Evolutionary conservation across 1,139 yeast genomes (phyloP).

Genomic region (Magnusiomyces sp.): DNA sequence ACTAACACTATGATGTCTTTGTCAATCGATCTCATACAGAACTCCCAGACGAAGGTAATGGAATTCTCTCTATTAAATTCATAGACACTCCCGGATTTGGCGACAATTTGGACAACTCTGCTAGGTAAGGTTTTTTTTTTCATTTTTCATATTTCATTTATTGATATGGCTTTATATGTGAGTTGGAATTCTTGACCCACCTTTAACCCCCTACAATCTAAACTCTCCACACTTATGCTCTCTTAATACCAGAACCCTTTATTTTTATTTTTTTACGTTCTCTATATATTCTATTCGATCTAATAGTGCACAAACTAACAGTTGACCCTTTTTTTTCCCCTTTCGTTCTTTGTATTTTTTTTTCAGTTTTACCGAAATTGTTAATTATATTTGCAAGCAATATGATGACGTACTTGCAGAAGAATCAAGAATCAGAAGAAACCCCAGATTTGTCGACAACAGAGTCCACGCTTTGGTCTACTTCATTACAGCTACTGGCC

Average conservation of each 20-base stretch:
- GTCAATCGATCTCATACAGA: no score
- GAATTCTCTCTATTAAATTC: conserved; percentile 55
- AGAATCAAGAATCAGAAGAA: conserved; percentile 86
- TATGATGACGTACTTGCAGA: conserved; percentile 91
- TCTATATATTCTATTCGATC: no score
- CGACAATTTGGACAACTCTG: conserved; percentile 56
- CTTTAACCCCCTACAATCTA: no score
- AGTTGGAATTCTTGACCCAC: no score
- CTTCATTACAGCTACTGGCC: conserved; percentile 68
- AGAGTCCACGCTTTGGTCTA: conserved; percentile 67
- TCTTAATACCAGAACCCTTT: no score
- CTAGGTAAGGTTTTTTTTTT: conserved; percentile 25
- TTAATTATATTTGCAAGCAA: conserved; percentile 74
- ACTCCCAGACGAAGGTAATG: conserved; percentile 51
- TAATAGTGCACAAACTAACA: no score
- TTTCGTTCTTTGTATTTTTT: neutral
- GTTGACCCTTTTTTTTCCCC: neutral
- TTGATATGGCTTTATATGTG: no score
- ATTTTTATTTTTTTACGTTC: no score
- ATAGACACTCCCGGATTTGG: conserved; percentile 81
- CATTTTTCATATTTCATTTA: no score
- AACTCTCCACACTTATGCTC: neutral
- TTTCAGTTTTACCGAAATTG: conserved; percentile 55
- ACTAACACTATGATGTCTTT: no score
- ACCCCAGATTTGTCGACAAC: conserved; percentile 69